Conservation (phyloP, 2,329 filamentous ascomycete species). For the Colletotrichum phormii region DNA sequence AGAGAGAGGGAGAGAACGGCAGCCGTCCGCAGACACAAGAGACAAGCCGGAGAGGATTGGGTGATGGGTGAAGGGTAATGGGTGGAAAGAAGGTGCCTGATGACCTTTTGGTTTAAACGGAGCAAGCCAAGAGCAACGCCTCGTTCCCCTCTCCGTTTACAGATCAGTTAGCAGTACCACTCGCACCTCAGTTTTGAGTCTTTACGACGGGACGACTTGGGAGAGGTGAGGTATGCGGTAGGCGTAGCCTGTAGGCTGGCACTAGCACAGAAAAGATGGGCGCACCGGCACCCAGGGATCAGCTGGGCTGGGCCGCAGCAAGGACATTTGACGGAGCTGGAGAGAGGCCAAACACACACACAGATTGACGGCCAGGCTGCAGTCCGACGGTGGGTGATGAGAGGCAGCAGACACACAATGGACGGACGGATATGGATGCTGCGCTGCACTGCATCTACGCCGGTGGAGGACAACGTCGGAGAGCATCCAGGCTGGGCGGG, state of each 20-base stretch:
- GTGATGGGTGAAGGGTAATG: neutral
- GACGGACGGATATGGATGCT: neutral
- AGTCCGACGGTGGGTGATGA: neutral
- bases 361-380: neutral
- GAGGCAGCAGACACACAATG: neutral
- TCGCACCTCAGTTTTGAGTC: neutral
- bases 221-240: neutral
- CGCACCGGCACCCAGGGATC: neutral
- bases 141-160: neutral
- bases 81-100: neutral
- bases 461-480: neutral
- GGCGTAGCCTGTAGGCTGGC: neutral
- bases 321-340: neutral
- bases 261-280: neutral
- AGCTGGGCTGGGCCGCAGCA: slow-evolving; percentile 4
- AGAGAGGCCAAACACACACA: neutral
- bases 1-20: slow-evolving; percentile 5
- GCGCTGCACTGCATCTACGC: neutral
- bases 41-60: neutral
- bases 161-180: neutral
- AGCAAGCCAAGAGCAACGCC: slow-evolving; percentile 3
- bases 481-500: neutral
- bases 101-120: slow-evolving; percentile 5
- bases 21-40: slow-evolving; percentile 7
- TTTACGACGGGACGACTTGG: neutral